Evolutionary conservation across 2,329 filamentous ascomycete genomes (phyloP), one percentile per base, ranked within the genome.

Genomic region (Davidsoniella eucalypti): DNA sequence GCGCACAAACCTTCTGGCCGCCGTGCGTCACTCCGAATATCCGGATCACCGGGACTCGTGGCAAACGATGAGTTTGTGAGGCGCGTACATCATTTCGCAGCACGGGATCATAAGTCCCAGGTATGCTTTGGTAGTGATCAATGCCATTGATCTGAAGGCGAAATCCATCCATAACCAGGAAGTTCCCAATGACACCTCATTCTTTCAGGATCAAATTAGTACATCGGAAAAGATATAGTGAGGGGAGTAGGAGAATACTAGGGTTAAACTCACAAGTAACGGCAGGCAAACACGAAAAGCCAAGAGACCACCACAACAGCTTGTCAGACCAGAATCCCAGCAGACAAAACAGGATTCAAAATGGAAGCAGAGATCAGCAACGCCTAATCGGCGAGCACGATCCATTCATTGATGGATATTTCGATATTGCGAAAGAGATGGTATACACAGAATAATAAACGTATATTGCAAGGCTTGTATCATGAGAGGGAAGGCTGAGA

Each of bases 1-100:
- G 92, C 26, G 86, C 86, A 67, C 92, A 95, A 14, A 95, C 87
- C 61, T 93, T 95, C 65, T 96, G 88, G 0, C 92, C 92, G 0
- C 87, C 92, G 62, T 94, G 87, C 1, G 90, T 95, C 3, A 87
- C 81, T 1, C 92, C 92, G 65, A 96, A 98, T 9, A 93, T 76
- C 56, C 92, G 79, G 54, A 98, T 80, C 9, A 96, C 78, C 0
- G 92, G 90, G 0, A 96, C 79, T 56, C 79, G 82, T 8, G 84
- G 81, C 33, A 77, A 75, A 53, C 77, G 79, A 55, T 71, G 68
- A 53, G 74, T 66, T 58, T 80, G 73, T 17, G 72, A 76, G 44
- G 69, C 70, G 23, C 69, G 74, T 56, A 78, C 67, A 61, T 78
- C 75, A 57, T 77, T 78, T 54, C 82, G 78, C 56, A 95, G 72